Evolutionary conservation across 2,329 filamentous ascomycete genomes (phyloP).

Genomic region (Aspergillus melleus): DNA sequence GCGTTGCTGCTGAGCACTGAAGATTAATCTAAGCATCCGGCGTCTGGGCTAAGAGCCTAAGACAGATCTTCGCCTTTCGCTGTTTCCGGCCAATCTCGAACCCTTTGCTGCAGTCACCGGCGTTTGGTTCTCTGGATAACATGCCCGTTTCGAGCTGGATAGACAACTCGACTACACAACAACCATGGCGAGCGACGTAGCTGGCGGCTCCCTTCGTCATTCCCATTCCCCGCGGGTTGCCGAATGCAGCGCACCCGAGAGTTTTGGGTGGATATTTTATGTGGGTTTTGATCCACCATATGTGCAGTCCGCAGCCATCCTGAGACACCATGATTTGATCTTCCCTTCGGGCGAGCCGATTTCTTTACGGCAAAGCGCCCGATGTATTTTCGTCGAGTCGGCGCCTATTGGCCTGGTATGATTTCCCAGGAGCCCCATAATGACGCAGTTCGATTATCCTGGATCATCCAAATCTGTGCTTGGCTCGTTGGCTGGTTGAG

Average conservation of each 20-base stretch:
- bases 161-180: not conserved
- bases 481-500: not conserved
- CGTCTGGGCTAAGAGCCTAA: not conserved
- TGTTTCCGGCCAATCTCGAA: not conserved
- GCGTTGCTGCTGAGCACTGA: no score
- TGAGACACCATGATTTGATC: not conserved
- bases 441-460: not conserved
- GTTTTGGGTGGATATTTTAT: not conserved
- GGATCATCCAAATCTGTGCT: not conserved
- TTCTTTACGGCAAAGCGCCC: not conserved
- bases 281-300: not conserved
- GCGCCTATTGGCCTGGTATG: not conserved
- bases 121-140: no score
- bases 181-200: not conserved
- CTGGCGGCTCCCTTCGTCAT: not conserved
- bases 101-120: not conserved
- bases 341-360: not conserved
- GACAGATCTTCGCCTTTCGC: not conserved
- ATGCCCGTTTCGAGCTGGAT: not conserved
- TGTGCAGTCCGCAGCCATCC: not conserved
- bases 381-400: not conserved
- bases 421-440: not conserved
- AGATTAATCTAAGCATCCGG: not conserved
- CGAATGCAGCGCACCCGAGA: not conserved
- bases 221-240: not conserved